Conservation (phyloP, 306 rosid species). For the Sphenostylis stenocarpa region DNA sequence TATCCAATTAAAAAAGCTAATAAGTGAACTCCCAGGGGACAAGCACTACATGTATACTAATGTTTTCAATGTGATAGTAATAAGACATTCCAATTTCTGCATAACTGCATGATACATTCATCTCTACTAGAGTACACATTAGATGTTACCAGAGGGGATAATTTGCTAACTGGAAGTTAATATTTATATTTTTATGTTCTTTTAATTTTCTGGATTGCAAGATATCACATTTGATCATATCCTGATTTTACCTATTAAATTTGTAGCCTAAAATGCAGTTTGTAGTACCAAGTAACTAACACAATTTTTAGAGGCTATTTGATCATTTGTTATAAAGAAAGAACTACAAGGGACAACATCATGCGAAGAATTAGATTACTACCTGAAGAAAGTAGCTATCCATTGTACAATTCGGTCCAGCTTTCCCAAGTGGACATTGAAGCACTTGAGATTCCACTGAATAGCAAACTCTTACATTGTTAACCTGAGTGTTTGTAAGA, state of each 20-base stretch:
- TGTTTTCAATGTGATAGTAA: neutral
- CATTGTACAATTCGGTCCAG: conserved; percentile 77
- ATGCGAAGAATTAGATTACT: conserved; percentile 34
- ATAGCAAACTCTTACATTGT: conserved; percentile 54
- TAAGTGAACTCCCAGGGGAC: neutral
- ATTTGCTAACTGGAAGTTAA: neutral
- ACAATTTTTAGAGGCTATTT: neutral
- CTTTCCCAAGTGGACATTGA: conserved; percentile 72
- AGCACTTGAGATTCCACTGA: conserved; percentile 59
- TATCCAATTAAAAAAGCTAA: conserved; percentile 3
- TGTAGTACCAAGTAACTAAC: neutral
- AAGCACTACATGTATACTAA: neutral
- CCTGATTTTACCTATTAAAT: conserved; percentile 11
- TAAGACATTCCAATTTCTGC: neutral
- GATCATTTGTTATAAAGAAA: neutral
- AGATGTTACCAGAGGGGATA: neutral
- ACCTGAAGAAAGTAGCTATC: conserved; percentile 81
- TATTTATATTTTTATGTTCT: neutral
- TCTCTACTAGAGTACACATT: neutral
- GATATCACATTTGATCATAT: neutral
- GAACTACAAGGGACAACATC: conserved; percentile 12
- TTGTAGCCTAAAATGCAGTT: neutral
- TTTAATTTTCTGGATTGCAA: neutral
- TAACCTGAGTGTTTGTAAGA: conserved; percentile 40
- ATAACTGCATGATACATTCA: neutral